Evolutionary conservation across 257 asterid genomes (phyloP).

Genomic region (Solanum lignicaule): DNA sequence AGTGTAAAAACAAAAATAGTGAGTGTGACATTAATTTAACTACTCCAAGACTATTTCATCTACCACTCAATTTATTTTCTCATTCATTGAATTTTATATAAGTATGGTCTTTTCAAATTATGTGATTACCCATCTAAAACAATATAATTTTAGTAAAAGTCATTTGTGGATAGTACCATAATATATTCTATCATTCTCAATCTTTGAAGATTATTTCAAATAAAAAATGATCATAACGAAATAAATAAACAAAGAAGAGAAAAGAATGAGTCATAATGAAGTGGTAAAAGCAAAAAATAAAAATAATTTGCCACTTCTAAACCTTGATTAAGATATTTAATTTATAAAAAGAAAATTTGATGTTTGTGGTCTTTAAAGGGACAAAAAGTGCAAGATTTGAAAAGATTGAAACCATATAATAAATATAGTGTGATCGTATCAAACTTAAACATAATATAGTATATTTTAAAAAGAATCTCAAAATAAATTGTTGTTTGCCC

Average conservation of each 20-base stretch:
- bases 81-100: background rate
- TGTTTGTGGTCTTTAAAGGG: background rate
- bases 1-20: background rate
- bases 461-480: background rate
- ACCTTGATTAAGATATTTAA: background rate
- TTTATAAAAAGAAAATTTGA: background rate
- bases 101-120: background rate
- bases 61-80: background rate
- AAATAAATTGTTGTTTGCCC: background rate
- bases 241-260: background rate
- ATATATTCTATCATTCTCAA: background rate
- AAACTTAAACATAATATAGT: background rate
- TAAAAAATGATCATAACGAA: background rate
- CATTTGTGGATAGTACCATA: background rate
- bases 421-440: background rate
- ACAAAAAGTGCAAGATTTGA: background rate
- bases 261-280: background rate
- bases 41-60: background rate
- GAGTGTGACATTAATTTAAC: background rate
- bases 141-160: background rate
- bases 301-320: background rate
- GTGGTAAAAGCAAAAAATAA: background rate
- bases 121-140: background rate
- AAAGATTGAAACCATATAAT: background rate
- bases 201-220: background rate